Evolutionary conservation across 2,329 filamentous ascomycete genomes (phyloP), one percentile per base, ranked within the genome.

Genomic region (Drechslera avenae): DNA sequence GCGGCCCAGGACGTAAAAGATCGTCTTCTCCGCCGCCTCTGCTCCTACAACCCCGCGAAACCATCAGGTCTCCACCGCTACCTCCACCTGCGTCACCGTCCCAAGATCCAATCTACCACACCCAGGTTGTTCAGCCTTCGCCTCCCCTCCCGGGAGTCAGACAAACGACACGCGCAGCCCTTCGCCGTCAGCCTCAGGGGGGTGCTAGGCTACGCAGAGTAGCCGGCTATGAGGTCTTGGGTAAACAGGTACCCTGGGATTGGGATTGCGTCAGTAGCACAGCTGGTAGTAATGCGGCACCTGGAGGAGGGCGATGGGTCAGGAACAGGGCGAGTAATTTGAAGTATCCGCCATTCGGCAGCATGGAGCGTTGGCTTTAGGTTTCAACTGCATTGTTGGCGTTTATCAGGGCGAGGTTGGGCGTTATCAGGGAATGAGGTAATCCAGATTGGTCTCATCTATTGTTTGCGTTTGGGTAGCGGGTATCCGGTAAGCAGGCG

Each of bases 241-340:
- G 68, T 1, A 52, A 40, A 21, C 57, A 66, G 28, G 63, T 69
- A 3, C 69, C 69, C 7, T 72, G 68, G 66, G 60, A 64, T 46
- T 72, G 69, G 69, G 69, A 72, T 19, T 71, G 68, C 26, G 56
- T 72, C 10, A 69, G 67, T 43, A 71, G 66, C 44, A 60, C 60
- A 1, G 58, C 54, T 3, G 60, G 57, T 3, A 64, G 63, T 33
- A 52, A 51, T 31, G 51, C 30, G 2, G 43, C 40, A 8, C 35
- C 52, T 6, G 49, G 44, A 0, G 41, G 52, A 4, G 44, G 57
- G 16, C 53, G 32, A 21, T 51, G 49, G 46, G 46, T 42, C 7
- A 45, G 43, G 50, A 52, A 45, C 39, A 49, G 26, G 18, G 41
- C 40, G 14, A 39, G 52, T n/a, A 55, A 54, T 5, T 31, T 66